phyloP scores from a whole-genome alignment of 148 eudicot species.

The Diospyros kaki region DNA sequence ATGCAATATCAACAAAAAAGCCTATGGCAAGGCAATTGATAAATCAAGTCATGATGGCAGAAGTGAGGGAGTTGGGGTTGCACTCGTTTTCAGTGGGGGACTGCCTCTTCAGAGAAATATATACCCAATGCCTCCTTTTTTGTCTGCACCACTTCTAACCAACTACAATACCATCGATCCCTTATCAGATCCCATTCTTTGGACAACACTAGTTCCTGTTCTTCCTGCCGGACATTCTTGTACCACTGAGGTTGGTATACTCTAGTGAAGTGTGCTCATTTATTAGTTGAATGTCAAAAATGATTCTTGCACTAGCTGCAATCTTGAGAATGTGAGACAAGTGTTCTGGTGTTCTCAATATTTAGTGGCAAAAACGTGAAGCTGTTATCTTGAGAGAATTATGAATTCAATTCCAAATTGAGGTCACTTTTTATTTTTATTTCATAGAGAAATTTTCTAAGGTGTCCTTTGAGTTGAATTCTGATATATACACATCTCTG shows the following conservation, averaged over 20 bases:
- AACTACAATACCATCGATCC: slow-evolving; percentile 66
- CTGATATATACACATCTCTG: too few relatives aligned
- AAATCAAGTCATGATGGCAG: slow-evolving; percentile 47
- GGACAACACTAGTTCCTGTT: slow-evolving; percentile 72
- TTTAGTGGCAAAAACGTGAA: background rate
- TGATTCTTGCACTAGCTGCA: background rate
- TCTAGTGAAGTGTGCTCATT: too few relatives aligned
- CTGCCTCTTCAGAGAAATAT: slow-evolving; percentile 53
- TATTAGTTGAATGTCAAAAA: background rate
- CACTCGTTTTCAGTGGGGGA: slow-evolving; percentile 38
- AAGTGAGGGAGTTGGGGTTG: slow-evolving; percentile 48
- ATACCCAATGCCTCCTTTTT: slow-evolving; percentile 58
- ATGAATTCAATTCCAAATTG: background rate
- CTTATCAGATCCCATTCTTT: slow-evolving; percentile 67
- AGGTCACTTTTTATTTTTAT: background rate
- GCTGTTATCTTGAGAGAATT: background rate
- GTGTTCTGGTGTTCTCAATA: background rate
- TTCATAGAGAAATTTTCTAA: background rate
- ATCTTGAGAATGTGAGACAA: background rate
- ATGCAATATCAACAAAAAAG: slow-evolving; percentile 50
- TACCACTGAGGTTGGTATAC: slow-evolving; percentile 55
- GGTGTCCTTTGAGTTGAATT: background rate
- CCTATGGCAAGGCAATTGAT: slow-evolving; percentile 59
- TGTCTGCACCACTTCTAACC: slow-evolving; percentile 82
- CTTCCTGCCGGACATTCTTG: slow-evolving; percentile 66